Evolutionary conservation across 345 rosid species (phyloP), one percentile per base, ranked within the genome.

Genomic region (Eucalyptus virginea): DNA sequence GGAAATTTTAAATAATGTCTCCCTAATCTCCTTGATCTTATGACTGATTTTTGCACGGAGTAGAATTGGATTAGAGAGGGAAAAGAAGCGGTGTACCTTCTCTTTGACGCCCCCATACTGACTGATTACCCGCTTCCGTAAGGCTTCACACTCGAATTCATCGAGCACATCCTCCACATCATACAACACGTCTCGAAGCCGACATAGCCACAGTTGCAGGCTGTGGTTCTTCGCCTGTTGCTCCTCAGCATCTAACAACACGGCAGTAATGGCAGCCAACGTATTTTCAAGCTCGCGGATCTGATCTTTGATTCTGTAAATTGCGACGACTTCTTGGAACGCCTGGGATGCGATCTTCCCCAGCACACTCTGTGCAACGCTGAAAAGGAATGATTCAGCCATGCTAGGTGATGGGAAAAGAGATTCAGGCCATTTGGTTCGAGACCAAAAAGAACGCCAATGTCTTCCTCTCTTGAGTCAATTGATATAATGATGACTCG

Each of bases 61-160:
- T 65, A 65, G 16, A 0, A 65, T 0, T 16, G 77, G 77, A 65
- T 65, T 65, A 0, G 77, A 65, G 77, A n/a, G 10, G 77, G 77
- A 65, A 8, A n/a, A 65, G 77, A 65, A 65, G 77, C 1, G 40
- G 77, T 16, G 40, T 65, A 65, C 77, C 40, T 65, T 65, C 40
- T 7, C 0, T n/a, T 4, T n/a, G 77, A n/a, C 0, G 2, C 77
- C 77, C 72, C 77, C 21, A 0, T 65, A n/a, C 10, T 2, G 21
- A 65, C 37, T 65, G 21, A n/a, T 65, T n/a, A 65, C 77, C 37
- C 0, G 21, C 77, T 65, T 65, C 19, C 21, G 21, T n/a, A 65
- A 65, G 37, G 1, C 6, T 65, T 65, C 77, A 24, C 77, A 65
- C 0, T 65, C 77, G 0, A 65, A 11, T 65, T n/a, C 77, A n/a